Base-by-base conservation (phyloP, 768 basidiomycete genomes). In the Dioszegia hungarica region DNA sequence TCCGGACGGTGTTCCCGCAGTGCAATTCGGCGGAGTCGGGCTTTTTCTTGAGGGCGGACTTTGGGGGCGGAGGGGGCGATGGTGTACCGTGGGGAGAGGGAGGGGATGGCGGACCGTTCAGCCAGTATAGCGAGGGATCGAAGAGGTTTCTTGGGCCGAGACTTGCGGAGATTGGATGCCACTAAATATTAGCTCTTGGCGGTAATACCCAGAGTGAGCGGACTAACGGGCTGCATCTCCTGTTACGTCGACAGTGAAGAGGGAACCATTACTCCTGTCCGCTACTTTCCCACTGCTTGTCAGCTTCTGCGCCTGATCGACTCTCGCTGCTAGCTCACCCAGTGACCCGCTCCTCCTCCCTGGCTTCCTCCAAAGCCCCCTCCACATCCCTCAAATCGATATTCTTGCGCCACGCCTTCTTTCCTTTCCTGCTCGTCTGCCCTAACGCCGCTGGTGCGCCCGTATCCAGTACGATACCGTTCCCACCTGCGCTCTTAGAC, bases 351-450 rank as follows among this genome's bases (percentile, higher is more conserved):
- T 93, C 90, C 72, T 93, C 89, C n/a, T 82, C 82, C 52, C 91
- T 79, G 59, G 88, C 78, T 56, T 79, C 82, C 74, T 93, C 91
- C 61, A 93, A 68, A 2, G 83, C 85, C 44, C 80, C 78, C 66
- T 93, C 90, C 19, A 92, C 85, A 47, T 84, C 85, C 24, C 83
- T 82, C 47, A 94, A 82, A 72, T 94, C 85, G 50, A 94, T 85
- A 75, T 95, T 89, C 79, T 95, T 94, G 72, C 92, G 78, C 92
- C 92, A 94, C 44, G 91, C 84, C 54, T 83, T 84, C 75, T 94
- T 94, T n/a, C 90, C 89, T 75, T 90, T 94, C 56, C 91, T 79
- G 66, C 86, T 88, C 0, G 84, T 75, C 74, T 93, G 90, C 12
- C 67, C 62, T 19, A 68, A 61, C 56, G 76, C 75, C 22, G 77